A percentile compares a stretch with the other conserved stretches of the same genome.
Conservation (phyloP, 768 basidiomycete species). For the Mycena crocata region DNA sequence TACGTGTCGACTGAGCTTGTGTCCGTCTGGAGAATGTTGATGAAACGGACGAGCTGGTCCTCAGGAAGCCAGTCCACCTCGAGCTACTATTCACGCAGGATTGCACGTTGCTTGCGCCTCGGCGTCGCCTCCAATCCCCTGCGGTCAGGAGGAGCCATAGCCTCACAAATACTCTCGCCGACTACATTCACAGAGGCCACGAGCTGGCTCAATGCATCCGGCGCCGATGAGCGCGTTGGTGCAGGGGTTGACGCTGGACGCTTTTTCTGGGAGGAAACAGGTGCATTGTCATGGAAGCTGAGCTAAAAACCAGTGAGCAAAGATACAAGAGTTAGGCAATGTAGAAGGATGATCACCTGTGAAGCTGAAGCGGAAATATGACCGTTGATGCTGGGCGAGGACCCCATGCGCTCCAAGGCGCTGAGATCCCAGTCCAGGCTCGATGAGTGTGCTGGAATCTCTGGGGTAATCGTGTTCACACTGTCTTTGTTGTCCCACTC, state of each 20-base stretch:
- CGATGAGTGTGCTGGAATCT: background rate
- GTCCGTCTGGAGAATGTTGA: background rate
- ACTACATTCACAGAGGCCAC: background rate
- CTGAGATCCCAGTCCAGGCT: background rate
- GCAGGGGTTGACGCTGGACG: background rate
- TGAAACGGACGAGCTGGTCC: background rate
- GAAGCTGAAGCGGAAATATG: no score
- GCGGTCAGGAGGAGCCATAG: background rate
- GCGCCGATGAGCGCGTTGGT: background rate
- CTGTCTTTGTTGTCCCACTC: background rate
- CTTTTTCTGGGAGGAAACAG: background rate
- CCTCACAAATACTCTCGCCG: background rate
- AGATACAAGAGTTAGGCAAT: background rate
- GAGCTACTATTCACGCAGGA: background rate
- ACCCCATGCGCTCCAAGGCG: no score
- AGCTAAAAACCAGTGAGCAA: background rate
- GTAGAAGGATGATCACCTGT: no score
- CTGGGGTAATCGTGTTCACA: no score
- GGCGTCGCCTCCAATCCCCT: background rate
- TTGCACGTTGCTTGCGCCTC: background rate
- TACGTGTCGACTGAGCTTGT: background rate
- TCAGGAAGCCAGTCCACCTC: background rate
- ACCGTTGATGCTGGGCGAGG: no score
- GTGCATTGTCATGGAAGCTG: background rate
- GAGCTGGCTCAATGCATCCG: background rate